Percentiles rank a stretch among this genome's conserved stretches.
Conservation (phyloP, 23 red algal species). For the Gracilaria gracilis region DNA sequence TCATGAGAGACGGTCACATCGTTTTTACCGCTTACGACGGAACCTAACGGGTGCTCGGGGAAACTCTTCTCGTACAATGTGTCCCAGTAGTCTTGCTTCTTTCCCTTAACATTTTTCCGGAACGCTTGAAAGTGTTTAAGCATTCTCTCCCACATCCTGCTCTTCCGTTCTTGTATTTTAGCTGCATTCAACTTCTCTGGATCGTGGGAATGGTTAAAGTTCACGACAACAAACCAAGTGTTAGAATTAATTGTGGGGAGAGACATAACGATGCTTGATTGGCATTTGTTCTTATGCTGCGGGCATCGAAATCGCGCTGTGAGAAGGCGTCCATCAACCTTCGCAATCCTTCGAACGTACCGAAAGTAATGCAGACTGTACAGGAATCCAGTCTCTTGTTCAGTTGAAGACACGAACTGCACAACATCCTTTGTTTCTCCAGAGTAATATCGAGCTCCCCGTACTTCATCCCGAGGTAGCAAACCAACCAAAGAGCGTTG, state of each 20-base stretch:
- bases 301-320: neutral
- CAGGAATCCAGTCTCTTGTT: neutral
- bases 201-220: slow-evolving; percentile 7
- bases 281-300: neutral
- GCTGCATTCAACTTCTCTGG: neutral
- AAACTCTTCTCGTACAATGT: neutral
- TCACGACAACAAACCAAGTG: neutral
- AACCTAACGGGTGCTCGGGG: neutral
- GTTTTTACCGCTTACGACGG: neutral
- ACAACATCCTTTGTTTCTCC: neutral
- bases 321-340: neutral
- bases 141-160: neutral
- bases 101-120: neutral
- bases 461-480: too few species aligned
- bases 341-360: neutral
- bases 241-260: neutral
- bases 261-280: neutral
- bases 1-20: neutral
- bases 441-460: too few species aligned
- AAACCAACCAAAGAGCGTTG: too few species aligned
- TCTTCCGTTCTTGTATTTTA: neutral
- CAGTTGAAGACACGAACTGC: neutral
- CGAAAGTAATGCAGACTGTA: neutral
- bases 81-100: neutral
- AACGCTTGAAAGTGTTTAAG: neutral